phyloP scores from a whole-genome alignment of 768 basidiomycete species.

The Termitomyces sp. region DNA sequence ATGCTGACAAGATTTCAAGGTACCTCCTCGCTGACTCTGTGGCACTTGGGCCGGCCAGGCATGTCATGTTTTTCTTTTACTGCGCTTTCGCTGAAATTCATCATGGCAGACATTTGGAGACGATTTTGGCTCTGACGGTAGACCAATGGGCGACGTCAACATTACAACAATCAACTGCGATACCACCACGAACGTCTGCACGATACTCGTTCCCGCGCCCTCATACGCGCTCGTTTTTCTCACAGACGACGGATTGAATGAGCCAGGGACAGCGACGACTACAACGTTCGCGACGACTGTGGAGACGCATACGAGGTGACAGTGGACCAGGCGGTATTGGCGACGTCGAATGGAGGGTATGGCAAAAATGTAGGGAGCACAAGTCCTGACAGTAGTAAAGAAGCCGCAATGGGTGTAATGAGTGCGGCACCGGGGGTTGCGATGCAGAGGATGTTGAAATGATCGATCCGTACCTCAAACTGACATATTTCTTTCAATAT shows the following conservation, averaged over 20 bases:
- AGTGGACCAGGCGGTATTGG: conserved; percentile 46
- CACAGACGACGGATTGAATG: conserved; percentile 29
- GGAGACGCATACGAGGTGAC: conserved; percentile 42
- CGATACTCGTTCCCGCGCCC: conserved; percentile 59
- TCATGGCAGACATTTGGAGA: conserved; percentile 48
- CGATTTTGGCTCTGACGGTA: conserved; percentile 59
- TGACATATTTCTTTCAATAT: too few relatives aligned
- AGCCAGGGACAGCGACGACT: conserved; percentile 26
- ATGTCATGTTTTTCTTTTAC: not conserved
- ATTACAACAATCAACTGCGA: conserved; percentile 56
- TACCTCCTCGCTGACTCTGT: conserved; percentile 47
- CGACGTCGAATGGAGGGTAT: conserved; percentile 57
- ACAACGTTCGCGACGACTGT: conserved; percentile 37
- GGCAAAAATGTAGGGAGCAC: conserved; percentile 32
- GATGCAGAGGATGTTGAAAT: not conserved
- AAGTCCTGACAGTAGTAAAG: conserved; percentile 26
- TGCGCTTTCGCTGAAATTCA: not conserved
- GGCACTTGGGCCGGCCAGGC: conserved; percentile 57
- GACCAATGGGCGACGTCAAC: conserved; percentile 42
- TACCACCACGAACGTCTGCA: conserved; percentile 42
- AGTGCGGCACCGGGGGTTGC: not conserved
- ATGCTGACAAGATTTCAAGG: conserved; percentile 24
- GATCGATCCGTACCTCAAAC: not conserved
- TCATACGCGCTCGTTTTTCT: conserved; percentile 69
- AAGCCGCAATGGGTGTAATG: conserved; percentile 1